Evolutionary conservation across 208 protist genomes (phyloP).

Genomic region (Herpetomonas samuelpessoai): DNA sequence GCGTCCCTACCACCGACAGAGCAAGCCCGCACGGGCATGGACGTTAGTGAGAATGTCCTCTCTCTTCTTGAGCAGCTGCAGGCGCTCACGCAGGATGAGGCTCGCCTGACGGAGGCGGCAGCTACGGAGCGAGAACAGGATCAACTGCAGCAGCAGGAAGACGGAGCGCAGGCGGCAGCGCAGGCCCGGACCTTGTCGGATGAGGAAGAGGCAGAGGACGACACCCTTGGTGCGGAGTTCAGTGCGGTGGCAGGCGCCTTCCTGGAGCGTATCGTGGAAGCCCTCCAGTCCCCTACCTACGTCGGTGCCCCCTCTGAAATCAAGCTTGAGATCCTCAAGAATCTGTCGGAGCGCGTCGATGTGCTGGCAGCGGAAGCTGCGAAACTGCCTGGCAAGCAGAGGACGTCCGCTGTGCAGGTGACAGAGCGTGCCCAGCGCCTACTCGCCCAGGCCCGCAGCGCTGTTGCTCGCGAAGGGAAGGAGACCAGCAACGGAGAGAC

Average conservation of each 20-base stretch:
- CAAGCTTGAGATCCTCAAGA: slow-evolving; percentile 16
- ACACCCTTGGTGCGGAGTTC: neutral
- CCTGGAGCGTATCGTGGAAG: slow-evolving; percentile 30
- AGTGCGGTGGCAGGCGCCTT: neutral
- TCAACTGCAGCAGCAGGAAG: slow-evolving; percentile 6
- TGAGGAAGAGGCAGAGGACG: slow-evolving; percentile 10
- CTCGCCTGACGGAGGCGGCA: slow-evolving; percentile 17
- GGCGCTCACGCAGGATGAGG: slow-evolving; percentile 18
- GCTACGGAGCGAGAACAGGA: slow-evolving; percentile 3
- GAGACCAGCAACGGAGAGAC: neutral
- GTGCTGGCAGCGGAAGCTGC: slow-evolving; percentile 2
- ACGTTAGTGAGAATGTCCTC: slow-evolving; percentile 16
- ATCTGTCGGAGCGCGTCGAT: slow-evolving; percentile 24
- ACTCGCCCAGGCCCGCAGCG: slow-evolving; percentile 4
- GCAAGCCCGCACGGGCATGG: slow-evolving; percentile 4
- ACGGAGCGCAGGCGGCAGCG: neutral
- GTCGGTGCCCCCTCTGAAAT: slow-evolving; percentile 24
- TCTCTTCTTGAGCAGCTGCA: slow-evolving; percentile 25
- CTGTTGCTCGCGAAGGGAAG: neutral
- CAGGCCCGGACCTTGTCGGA: neutral
- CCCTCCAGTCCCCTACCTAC: slow-evolving; percentile 46
- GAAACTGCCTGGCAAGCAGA: neutral
- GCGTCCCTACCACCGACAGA: neutral
- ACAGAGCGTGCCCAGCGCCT: neutral
- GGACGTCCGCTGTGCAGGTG: neutral